Conservation (phyloP, 2,329 filamentous ascomycete genomes). For the Beauveria caledonica region DNA sequence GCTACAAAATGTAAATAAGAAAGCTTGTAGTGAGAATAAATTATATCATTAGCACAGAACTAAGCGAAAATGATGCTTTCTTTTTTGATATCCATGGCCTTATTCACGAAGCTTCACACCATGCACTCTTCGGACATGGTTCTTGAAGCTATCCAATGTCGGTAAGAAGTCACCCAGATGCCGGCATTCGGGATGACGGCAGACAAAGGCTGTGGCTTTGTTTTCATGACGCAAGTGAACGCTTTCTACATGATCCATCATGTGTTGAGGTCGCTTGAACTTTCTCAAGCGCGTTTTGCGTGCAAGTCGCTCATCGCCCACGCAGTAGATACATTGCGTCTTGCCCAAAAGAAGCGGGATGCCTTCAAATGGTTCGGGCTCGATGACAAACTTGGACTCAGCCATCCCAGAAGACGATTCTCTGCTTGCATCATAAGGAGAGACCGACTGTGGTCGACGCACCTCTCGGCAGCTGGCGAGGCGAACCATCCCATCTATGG, state of each 20-base stretch:
- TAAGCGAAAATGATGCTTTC: no score
- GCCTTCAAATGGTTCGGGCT: constrained; percentile 1
- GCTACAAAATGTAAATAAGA: no score
- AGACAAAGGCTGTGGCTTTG: constrained; percentile 1
- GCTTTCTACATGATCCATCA: constrained; percentile 9
- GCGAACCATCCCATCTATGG: constrained; percentile 12
- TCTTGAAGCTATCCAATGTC: constrained; percentile 9
- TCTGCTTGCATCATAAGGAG: no score
- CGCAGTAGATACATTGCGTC: constrained; percentile 12
- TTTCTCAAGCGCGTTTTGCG: neutral
- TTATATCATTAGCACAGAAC: no score
- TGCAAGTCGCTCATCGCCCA: constrained; percentile 9
- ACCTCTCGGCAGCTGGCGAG: constrained; percentile 11
- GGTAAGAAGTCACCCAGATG: constrained; percentile 8
- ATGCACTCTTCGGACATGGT: constrained; percentile 10
- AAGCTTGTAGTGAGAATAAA: no score
- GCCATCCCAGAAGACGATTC: no score
- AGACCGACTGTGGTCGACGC: neutral
- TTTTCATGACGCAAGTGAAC: constrained; percentile 8
- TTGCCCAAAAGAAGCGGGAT: constrained; percentile 7
- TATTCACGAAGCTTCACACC: constrained; percentile 2
- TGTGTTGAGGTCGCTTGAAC: constrained; percentile 9
- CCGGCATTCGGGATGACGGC: constrained; percentile 10
- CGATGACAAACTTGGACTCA: no score
- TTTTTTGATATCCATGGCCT: neutral